A percentile compares a stretch with the other conserved stretches of the same genome.
Evolutionary conservation across 2,329 filamentous ascomycete species (phyloP).

Genomic region (Talaromyces verruculosus): DNA sequence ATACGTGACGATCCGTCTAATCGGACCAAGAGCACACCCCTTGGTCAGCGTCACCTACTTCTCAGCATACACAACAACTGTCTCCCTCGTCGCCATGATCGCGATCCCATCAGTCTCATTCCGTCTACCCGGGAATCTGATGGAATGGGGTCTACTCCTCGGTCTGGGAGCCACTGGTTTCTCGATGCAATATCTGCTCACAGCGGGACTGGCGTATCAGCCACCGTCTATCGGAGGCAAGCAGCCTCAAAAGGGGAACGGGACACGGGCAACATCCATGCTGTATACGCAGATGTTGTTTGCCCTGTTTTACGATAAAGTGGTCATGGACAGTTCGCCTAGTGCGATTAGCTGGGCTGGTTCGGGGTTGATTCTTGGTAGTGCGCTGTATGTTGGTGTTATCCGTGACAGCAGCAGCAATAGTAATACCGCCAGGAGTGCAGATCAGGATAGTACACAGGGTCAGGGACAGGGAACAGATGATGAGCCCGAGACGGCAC

Average conservation of each 20-base stretch:
- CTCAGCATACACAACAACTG: constrained; percentile 65
- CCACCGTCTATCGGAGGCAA: constrained; percentile 46
- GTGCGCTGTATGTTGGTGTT: constrained; percentile 64
- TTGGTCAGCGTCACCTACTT: constrained; percentile 89
- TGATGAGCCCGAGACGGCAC: background rate
- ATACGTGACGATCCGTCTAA: constrained; percentile 75
- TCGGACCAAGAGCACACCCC: constrained; percentile 76
- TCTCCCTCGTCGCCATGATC: constrained; percentile 63
- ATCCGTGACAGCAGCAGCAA: constrained; percentile 43
- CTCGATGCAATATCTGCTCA: constrained; percentile 81
- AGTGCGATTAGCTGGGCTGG: constrained; percentile 60
- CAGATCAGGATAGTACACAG: background rate
- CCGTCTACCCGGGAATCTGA: constrained; percentile 52
- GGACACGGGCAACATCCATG: constrained; percentile 62
- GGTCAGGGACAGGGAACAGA: background rate
- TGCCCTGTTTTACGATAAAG: constrained; percentile 62
- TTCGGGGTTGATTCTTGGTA: constrained; percentile 63
- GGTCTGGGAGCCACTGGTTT: constrained; percentile 74
- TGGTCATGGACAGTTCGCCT: constrained; percentile 62
- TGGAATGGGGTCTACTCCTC: constrained; percentile 67
- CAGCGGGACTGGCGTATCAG: constrained; percentile 71
- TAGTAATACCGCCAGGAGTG: background rate
- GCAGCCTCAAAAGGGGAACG: constrained; percentile 22
- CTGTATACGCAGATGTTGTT: constrained; percentile 71
- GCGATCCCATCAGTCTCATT: constrained; percentile 58